Evolutionary conservation across 495 filamentous ascomycete genomes (phyloP).

Genomic region (Hypomontagnella monticulosa): DNA sequence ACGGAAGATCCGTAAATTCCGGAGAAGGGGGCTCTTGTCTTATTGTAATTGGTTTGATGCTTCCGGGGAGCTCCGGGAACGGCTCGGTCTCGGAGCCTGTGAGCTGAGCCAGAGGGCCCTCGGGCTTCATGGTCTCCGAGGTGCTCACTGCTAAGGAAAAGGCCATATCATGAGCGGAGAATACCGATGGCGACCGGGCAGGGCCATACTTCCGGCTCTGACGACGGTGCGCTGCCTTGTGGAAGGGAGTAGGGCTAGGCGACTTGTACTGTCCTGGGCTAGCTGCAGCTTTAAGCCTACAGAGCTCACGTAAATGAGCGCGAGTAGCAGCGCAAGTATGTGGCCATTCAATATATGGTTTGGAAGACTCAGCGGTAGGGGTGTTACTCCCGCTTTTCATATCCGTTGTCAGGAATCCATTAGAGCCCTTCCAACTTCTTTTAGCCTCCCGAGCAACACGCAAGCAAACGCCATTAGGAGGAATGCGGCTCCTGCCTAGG

Average conservation of each 20-base stretch:
- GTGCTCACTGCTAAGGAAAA: constrained; percentile 85
- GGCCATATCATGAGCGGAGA: constrained; percentile 81
- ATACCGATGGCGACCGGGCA: constrained; percentile 48
- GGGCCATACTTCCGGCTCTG: constrained; percentile 55
- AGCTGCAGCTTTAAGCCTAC: constrained; percentile 76
- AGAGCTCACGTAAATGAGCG: constrained; percentile 81
- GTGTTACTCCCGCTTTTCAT: constrained; percentile 73
- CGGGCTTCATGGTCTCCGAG: constrained; percentile 78
- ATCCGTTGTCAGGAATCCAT: constrained; percentile 46
- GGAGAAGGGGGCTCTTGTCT: constrained; percentile 27
- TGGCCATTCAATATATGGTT: constrained; percentile 72
- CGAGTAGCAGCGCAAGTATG: constrained; percentile 84
- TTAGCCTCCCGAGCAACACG: constrained; percentile 88
- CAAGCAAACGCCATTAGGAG: constrained; percentile 87
- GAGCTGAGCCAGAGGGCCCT: constrained; percentile 72
- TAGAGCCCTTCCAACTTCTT: constrained; percentile 79
- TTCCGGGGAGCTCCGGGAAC: constrained; percentile 35
- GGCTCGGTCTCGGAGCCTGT: constrained; percentile 47
- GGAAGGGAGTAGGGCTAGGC: constrained; percentile 77
- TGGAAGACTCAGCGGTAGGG: constrained; percentile 61
- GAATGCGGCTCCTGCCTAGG: constrained; percentile 83
- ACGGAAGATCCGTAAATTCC: constrained; percentile 63
- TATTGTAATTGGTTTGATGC: constrained; percentile 13
- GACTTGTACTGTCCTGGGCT: constrained; percentile 70
- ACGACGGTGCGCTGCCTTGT: constrained; percentile 61